A percentile compares a stretch with the other conserved stretches of the same genome.
Evolutionary conservation across 164 flowering plant genomes (phyloP).

Genomic region (Umbilicus rupestris): DNA sequence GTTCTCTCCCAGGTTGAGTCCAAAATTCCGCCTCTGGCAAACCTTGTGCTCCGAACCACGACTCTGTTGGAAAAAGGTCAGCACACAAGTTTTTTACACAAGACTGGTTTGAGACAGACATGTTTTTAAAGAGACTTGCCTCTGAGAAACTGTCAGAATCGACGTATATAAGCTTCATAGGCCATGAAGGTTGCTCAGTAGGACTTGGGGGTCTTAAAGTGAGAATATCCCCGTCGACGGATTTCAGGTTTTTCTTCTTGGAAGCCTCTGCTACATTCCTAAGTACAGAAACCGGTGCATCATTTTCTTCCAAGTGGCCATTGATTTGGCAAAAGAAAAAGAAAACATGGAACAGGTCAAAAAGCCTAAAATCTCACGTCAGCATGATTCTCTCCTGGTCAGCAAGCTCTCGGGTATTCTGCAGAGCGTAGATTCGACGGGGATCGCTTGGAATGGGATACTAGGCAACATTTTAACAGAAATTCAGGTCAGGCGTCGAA

Average conservation of each 20-base stretch:
- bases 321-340: not conserved
- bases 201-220: not conserved
- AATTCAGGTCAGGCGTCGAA: not conserved
- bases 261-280: constrained; percentile 1
- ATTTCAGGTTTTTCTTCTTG: not conserved
- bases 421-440: not conserved
- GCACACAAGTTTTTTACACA: not conserved
- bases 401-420: not conserved
- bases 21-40: not conserved
- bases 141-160: not conserved
- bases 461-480: not conserved
- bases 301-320: too few relatives aligned
- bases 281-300: too few relatives aligned
- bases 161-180: not conserved
- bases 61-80: not conserved
- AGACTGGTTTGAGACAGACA: not conserved
- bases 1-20: not conserved
- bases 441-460: not conserved
- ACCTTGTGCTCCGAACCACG: not conserved
- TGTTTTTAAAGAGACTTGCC: not conserved
- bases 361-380: not conserved
- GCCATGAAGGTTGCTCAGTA: not conserved
- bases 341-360: not conserved
- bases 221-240: not conserved
- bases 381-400: not conserved